phyloP scores from a whole-genome alignment of 768 basidiomycete genomes.

The Cyclocybe aegerita region DNA sequence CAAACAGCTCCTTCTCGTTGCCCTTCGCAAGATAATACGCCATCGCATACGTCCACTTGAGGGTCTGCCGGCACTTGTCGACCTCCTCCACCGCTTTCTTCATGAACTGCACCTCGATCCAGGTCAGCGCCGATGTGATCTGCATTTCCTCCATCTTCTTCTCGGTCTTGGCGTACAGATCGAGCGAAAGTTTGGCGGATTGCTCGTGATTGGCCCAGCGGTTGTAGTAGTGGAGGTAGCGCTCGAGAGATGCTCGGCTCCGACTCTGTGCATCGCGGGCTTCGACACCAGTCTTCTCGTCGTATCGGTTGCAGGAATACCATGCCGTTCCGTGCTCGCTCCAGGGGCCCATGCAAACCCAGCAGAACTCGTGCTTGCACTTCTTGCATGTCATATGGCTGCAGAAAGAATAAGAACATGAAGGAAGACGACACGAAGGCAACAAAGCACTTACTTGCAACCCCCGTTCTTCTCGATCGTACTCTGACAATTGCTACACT shows the following conservation, averaged over 20 bases:
- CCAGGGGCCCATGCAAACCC: constrained; percentile 99
- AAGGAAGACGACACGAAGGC: constrained; percentile 4
- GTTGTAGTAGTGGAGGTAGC: constrained; percentile 99
- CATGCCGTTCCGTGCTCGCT: constrained; percentile 94
- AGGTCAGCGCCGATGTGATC: constrained; percentile 84
- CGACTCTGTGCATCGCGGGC: constrained; percentile 91
- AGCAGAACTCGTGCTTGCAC: constrained; percentile 98
- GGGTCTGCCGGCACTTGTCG: constrained; percentile 86
- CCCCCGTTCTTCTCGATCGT: constrained; percentile 99
- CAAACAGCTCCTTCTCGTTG: constrained; percentile 93
- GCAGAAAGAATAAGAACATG: constrained; percentile 6
- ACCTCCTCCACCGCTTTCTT: constrained; percentile 96
- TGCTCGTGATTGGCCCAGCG: constrained; percentile 99
- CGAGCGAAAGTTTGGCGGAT: constrained; percentile 93
- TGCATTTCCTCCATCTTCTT: constrained; percentile 99
- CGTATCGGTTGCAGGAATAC: constrained; percentile 98
- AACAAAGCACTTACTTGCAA: constrained; percentile 81
- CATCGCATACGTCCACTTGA: constrained; percentile 99
- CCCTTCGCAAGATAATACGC: constrained; percentile 91
- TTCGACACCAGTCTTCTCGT: constrained; percentile 85
- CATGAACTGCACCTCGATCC: constrained; percentile 99
- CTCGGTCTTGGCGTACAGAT: constrained; percentile 93
- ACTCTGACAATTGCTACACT: constrained; percentile 92
- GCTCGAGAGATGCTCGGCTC: constrained; percentile 87
- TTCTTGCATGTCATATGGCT: constrained; percentile 99